Evolutionary conservation across 441 rosid species (phyloP).

Genomic region (Pelargonium australe): DNA sequence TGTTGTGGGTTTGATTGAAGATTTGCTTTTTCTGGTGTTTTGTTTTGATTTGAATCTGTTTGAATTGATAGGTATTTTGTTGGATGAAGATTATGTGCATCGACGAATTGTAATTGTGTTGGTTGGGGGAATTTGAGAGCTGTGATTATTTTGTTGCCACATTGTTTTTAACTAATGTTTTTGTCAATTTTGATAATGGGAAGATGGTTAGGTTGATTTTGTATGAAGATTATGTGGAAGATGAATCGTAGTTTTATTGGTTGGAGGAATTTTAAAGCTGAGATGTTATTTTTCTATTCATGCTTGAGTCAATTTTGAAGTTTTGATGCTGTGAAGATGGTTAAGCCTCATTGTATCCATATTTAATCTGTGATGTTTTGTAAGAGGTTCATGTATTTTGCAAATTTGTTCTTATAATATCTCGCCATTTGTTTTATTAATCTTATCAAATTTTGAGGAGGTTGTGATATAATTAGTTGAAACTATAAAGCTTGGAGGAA

Average conservation of each 20-base stretch:
- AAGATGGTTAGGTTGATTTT: neutral
- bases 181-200: neutral
- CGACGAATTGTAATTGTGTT: neutral
- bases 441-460: neutral
- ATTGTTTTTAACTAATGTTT: neutral
- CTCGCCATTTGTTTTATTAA: neutral
- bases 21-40: neutral
- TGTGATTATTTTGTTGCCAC: neutral
- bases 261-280: neutral
- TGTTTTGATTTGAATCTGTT: too few species aligned
- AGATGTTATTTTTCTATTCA: neutral
- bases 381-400: neutral
- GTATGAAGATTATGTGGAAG: too few species aligned
- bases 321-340: neutral
- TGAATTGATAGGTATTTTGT: too few species aligned
- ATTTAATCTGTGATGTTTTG: neutral
- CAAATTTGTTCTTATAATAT: neutral
- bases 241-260: neutral
- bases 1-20: conserved; percentile 1
- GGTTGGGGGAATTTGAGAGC: neutral
- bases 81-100: too few species aligned
- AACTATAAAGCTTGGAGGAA: too few species aligned
- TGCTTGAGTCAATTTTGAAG: neutral
- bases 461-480: too few species aligned
- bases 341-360: neutral